Evolutionary conservation across 2,329 filamentous ascomycete species (phyloP).

Genomic region (Seiridium unicorne): DNA sequence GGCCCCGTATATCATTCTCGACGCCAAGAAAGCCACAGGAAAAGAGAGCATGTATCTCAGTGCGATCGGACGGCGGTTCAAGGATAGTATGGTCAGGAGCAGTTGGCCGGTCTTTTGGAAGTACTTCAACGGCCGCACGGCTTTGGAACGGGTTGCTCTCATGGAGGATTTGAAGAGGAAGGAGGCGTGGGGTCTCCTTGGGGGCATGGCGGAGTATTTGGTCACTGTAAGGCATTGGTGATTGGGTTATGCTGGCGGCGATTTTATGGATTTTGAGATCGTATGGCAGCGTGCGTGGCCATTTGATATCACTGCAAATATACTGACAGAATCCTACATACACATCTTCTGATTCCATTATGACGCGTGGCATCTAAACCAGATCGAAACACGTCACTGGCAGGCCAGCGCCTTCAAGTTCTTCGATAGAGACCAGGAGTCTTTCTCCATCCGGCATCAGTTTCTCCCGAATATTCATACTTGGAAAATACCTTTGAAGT

Average conservation of each 20-base stretch:
- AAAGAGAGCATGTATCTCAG: slow-evolving; percentile 72
- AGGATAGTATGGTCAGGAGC: slow-evolving; percentile 55
- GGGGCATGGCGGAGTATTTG: slow-evolving; percentile 66
- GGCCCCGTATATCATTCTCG: slow-evolving; percentile 68
- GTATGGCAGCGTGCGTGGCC: not conserved
- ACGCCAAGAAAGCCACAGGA: slow-evolving; percentile 75
- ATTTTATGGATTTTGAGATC: not conserved
- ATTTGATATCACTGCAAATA: no score
- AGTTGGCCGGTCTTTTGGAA: slow-evolving; percentile 74
- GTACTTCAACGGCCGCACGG: slow-evolving; percentile 84
- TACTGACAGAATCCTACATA: no score
- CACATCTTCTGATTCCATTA: no score
- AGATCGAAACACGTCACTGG: no score
- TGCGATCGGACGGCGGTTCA: slow-evolving; percentile 55
- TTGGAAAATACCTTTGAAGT: no score
- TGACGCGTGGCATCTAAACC: no score
- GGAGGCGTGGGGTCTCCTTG: slow-evolving; percentile 67
- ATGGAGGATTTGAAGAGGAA: slow-evolving; percentile 85
- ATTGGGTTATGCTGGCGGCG: not conserved
- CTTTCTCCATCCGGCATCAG: no score
- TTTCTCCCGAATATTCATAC: no score
- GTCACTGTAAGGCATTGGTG: slow-evolving; percentile 71
- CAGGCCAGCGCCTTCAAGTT: no score
- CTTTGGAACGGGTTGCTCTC: slow-evolving; percentile 83
- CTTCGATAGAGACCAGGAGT: no score